Evolutionary conservation across 352 stramenopile species (phyloP), one percentile per base, ranked within the genome.

Genomic region (Phytophthora aleatoria): DNA sequence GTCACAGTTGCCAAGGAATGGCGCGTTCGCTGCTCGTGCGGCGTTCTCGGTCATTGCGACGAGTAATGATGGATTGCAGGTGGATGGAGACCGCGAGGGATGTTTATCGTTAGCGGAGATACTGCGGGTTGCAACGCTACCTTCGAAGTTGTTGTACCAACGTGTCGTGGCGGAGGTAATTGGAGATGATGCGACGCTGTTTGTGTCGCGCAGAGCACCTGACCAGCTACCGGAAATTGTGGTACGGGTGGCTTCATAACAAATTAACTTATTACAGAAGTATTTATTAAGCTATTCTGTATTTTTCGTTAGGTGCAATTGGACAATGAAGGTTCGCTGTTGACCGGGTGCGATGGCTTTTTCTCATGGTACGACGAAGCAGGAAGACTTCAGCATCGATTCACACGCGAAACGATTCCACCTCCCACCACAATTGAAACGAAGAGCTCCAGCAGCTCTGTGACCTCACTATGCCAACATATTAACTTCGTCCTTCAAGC

Each of bases 401-500:
- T 92, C 63, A 90, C 81, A 15, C 59, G 69, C 36, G 76, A 91
- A 49, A 88, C 82, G 11, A 76, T 89, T 36, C 84, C 84, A 16
- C 76, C 79, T 12, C 20, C 64, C 7, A 69, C 55, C 16, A 65
- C 55, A 11, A 52, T 77, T 27, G 58, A 64, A n/a, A 54, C 35
- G 11, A 56, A 59, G 15, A 50, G 16, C 33, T 33, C 47, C 38
- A 65, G 42, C 15, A 35, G 48, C 12, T 70, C 61, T 2, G 20
- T 75, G 3, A 31, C 36, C 12, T 67, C 64, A n/a, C 48, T 72
- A 4, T 81, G 69, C 5, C 73, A 69, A 44, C 73, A 81, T 45
- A 61, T 75, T 7, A 49, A 74, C 15, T 79, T 73, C 50, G 28
- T 81, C 16, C 50, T 76, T 20, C 61, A 74, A 60, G 58, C 61